These are phyloP conservation scores for Litsea cubeba DNA, from an alignment of 164 flowering plant genomes.

Conservation along the genomic window DNA sequence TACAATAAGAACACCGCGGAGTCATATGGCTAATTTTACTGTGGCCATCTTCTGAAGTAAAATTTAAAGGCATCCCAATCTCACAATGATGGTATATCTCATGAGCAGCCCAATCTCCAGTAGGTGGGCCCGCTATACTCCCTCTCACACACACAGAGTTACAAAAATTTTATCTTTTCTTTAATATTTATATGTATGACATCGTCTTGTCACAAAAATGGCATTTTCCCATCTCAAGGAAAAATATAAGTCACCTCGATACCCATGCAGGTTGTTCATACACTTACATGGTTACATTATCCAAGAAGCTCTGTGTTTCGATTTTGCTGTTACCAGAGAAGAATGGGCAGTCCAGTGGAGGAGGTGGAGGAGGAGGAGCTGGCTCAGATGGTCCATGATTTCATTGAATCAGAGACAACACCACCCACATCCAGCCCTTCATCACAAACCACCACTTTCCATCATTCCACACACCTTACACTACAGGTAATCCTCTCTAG, in stretches of 20 bases:
- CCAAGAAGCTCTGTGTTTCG: background rate
- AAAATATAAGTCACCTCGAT: background rate
- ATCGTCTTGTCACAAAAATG: background rate
- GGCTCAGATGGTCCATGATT: conserved; percentile 55
- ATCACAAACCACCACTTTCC: conserved; percentile 12
- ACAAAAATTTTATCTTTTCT: too few relatives aligned
- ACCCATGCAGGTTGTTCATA: background rate
- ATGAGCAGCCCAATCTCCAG: too few relatives aligned
- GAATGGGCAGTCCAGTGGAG: conserved; percentile 20
- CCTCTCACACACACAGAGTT: too few relatives aligned
- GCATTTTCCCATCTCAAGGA: background rate
- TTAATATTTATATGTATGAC: too few relatives aligned
- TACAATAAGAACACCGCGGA: too few relatives aligned
- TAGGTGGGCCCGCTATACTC: too few relatives aligned
- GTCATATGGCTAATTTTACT: too few relatives aligned
- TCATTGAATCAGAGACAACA: conserved; percentile 45
- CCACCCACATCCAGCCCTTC: conserved; percentile 15
- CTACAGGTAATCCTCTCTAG: conserved; percentile 27
- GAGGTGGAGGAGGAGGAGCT: conserved; percentile 48
- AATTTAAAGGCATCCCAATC: too few relatives aligned
- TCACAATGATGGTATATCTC: too few relatives aligned
- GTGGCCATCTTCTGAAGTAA: too few relatives aligned
- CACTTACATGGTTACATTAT: background rate
- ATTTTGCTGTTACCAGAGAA: background rate
- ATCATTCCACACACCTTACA: conserved; percentile 12